Evolutionary conservation across 1,139 yeast species (phyloP), one percentile per base, ranked within the genome.

Genomic region (Pichia sp.): DNA sequence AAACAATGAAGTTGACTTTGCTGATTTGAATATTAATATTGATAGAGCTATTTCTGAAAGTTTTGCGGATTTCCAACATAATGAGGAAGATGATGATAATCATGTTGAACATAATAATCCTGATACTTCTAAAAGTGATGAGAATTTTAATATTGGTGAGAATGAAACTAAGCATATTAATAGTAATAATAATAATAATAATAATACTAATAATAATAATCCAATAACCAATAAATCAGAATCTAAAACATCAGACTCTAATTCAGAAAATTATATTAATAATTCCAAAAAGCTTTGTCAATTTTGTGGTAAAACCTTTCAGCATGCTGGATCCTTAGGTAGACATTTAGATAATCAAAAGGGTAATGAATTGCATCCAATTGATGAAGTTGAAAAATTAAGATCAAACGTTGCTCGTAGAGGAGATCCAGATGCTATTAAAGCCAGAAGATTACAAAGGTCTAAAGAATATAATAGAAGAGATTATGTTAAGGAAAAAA

Each of bases 271-370:
- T 18, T 18, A 18, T 36, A 8, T 26, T 36, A 8, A 27, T 10
- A 10, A 65, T 49, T 69, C 71, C 4, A 73, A 70, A 55, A 68
- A 66, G 55, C 62, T 66, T 45, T 75, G 80, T 54, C 68, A 69
- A 2, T 74, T 75, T 53, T 75, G 80, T 54, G 73, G 73, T 3
- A 67, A 69, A 52, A 67, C 71, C 0, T 75, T 75, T 54, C 70
- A 76, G 2, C 78, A 75, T 53, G 73, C 77, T 2, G 80, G 80
- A 2, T 75, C 80, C 0, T 60, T 75, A 44, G 80, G 80, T 0
- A 64, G 80, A 33, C 80, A 75, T 58, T 56, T 75, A 35, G 80
- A 75, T 52, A 60, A 69, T 45, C 71, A 75, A 49, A 71, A 74
- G 47, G 80, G 79, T 2, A 64, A 75, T 2, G 59, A 68, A 3